Evolutionary conservation across 257 asterid genomes (phyloP).

Genomic region (Primulina huaijiensis): DNA sequence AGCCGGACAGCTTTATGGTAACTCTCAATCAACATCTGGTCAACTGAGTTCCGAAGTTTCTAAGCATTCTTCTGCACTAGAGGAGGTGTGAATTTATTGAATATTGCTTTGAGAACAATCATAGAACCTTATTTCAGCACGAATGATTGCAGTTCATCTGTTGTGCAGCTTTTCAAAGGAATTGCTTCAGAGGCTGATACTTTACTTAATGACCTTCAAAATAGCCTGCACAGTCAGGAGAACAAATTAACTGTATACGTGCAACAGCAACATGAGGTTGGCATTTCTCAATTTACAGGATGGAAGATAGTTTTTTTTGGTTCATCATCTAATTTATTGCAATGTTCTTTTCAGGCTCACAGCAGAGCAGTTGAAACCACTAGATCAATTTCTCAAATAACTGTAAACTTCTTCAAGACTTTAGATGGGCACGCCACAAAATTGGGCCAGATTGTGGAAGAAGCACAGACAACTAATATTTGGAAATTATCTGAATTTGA

Average conservation of each 20-base stretch:
- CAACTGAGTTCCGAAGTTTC: conserved; percentile 76
- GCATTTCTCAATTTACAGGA: conserved; percentile 1
- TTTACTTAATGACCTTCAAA: conserved; percentile 82
- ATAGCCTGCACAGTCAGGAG: conserved; percentile 74
- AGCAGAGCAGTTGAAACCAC: conserved; percentile 70
- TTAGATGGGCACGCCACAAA: conserved; percentile 72
- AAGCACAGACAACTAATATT: conserved; percentile 66
- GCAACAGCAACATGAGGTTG: conserved; percentile 75
- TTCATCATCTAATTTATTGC: neutral
- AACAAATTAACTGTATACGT: conserved; percentile 62
- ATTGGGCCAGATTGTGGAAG: conserved; percentile 78
- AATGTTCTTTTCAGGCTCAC: conserved; percentile 63
- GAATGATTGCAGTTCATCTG: conserved; percentile 23
- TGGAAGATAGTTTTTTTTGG: neutral
- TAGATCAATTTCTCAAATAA: conserved; percentile 71
- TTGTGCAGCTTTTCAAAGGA: conserved; percentile 67
- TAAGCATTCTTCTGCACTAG: conserved; percentile 71
- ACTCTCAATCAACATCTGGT: conserved; percentile 72
- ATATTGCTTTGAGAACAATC: conserved; percentile 1
- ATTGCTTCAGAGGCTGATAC: conserved; percentile 82
- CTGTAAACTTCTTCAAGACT: conserved; percentile 63
- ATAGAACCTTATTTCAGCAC: conserved; percentile 7
- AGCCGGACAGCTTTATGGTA: conserved; percentile 75
- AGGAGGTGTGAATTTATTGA: conserved; percentile 57
- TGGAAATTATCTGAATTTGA: conserved; percentile 72